These are phyloP conservation scores for Erysimum cheiri DNA, from an alignment of 441 rosid genomes.

Conservation along the genomic window DNA sequence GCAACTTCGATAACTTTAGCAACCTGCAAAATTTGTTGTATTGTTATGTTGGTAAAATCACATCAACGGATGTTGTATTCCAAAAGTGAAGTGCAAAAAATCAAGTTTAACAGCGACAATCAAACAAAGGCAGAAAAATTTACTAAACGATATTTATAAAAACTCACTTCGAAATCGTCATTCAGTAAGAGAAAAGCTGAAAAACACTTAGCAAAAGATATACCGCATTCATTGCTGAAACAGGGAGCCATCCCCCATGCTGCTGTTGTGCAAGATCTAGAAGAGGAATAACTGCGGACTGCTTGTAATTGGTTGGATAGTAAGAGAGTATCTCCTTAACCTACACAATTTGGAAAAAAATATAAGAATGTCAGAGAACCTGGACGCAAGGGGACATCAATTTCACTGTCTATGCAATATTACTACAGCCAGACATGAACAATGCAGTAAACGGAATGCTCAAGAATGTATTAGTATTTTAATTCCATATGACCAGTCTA, in stretches of 20 bases:
- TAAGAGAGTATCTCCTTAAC: conserved; percentile 93
- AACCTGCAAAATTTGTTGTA: conserved; percentile 59
- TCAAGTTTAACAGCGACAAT: background rate
- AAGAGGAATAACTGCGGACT: conserved; percentile 96
- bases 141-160: background rate
- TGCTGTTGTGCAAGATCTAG: conserved; percentile 99
- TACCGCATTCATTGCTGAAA: conserved; percentile 98
- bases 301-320: conserved; percentile 98
- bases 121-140: background rate
- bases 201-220: conserved; percentile 11
- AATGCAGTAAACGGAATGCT: background rate
- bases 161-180: background rate
- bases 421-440: conserved; percentile 6
- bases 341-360: conserved; percentile 45
- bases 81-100: background rate
- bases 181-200: background rate
- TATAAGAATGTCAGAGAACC: background rate
- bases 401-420: background rate
- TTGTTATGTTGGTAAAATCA: conserved; percentile 8
- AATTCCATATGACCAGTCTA: background rate
- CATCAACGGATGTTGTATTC: background rate
- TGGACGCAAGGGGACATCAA: background rate
- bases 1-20: conserved; percentile 93
- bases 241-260: conserved; percentile 99
- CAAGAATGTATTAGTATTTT: background rate